Evolutionary conservation across 2,329 filamentous ascomycete genomes (phyloP).

Genomic region (Scedosporium boydii): DNA sequence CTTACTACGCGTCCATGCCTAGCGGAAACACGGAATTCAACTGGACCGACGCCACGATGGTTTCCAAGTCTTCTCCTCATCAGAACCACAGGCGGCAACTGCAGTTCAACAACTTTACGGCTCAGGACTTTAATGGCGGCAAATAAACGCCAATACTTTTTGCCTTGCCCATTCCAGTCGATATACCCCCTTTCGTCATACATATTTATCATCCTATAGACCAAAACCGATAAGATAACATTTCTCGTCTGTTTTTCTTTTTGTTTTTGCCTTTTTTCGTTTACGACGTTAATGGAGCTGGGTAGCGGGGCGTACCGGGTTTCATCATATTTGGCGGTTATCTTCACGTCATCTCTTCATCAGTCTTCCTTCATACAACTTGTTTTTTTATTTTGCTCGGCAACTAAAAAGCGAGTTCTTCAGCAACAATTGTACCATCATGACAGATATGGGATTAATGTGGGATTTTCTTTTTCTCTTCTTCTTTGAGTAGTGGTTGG

Average conservation of each 20-base stretch:
- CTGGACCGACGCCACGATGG: conserved; percentile 34
- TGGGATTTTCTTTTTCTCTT: no score
- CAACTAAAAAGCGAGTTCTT: neutral
- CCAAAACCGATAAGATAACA: neutral
- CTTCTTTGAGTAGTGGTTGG: no score
- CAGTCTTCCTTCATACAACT: neutral
- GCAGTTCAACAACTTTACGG: conserved; percentile 27
- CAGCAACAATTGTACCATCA: conserved; percentile 3
- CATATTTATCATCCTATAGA: neutral
- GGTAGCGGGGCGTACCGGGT: neutral
- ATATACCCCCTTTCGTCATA: neutral
- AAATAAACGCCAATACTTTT: neutral
- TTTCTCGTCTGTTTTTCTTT: neutral
- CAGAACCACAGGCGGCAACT: conserved; percentile 18
- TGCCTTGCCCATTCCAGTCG: neutral
- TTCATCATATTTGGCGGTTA: neutral
- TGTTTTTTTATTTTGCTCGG: neutral
- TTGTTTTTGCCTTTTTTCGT: neutral
- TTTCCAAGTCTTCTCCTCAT: conserved; percentile 22
- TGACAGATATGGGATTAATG: neutral
- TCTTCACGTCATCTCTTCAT: neutral
- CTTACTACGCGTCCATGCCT: conserved; percentile 26
- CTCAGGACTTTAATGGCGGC: conserved; percentile 7
- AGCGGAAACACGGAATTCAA: conserved; percentile 37
- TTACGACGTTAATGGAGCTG: neutral